A percentile compares a stretch with the other conserved stretches of the same genome.
These are phyloP conservation scores for Aspergillus arachidicola DNA, from an alignment of 2,329 filamentous ascomycete genomes.

Conservation along the genomic window DNA sequence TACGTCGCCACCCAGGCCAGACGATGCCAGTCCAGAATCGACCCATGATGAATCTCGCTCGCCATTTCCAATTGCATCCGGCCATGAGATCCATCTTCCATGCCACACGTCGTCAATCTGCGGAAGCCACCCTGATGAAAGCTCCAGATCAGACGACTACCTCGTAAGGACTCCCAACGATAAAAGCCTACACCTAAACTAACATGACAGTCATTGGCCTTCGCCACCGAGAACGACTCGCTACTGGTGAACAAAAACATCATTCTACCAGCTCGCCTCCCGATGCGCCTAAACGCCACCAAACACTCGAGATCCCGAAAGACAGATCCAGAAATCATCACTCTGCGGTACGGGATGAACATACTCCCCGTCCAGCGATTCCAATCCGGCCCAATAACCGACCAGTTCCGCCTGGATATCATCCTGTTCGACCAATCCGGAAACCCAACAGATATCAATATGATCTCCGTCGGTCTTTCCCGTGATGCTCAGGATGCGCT, in stretches of 20 bases:
- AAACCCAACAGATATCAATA: not conserved
- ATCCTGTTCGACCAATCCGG: not conserved
- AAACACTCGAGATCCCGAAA: not conserved
- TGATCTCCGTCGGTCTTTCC: not conserved
- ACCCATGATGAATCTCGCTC: not conserved
- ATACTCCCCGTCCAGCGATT: not conserved
- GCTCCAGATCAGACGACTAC: not conserved
- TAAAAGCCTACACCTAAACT: not conserved
- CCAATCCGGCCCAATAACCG: not conserved
- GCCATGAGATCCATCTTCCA: not conserved
- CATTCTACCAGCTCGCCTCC: not conserved
- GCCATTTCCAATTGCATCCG: not conserved
- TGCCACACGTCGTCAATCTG: not conserved
- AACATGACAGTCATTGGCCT: not conserved
- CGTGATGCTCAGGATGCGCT: not conserved
- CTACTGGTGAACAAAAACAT: not conserved
- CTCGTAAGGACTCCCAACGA: not conserved
- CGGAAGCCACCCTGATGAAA: too few species aligned
- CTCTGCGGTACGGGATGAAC: not conserved
- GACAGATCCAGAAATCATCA: not conserved
- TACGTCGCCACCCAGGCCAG: not conserved
- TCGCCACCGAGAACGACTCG: not conserved
- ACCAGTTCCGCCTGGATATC: not conserved
- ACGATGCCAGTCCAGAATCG: too few species aligned
- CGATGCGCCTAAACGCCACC: not conserved